Conservation (phyloP, 441 rosid genomes). For the Geranium incanum region DNA sequence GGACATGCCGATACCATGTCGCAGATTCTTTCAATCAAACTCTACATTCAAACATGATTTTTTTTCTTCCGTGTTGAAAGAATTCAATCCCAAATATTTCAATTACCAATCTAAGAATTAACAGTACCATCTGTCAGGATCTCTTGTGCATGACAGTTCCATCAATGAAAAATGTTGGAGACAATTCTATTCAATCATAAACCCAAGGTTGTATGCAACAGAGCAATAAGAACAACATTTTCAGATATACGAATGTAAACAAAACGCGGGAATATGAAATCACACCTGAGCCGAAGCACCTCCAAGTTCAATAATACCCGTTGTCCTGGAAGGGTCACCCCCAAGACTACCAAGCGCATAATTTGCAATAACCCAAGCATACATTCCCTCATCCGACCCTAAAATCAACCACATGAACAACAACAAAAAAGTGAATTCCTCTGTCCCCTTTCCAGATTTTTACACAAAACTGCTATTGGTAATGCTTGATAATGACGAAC, state of each 20-base stretch:
- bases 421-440: neutral
- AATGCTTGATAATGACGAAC: neutral
- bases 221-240: neutral
- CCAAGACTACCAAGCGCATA: conserved; percentile 69
- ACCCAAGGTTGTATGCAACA: neutral
- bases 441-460: neutral
- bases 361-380: conserved; percentile 89
- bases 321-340: conserved; percentile 56
- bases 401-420: conserved; percentile 7
- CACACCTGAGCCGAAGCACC: conserved; percentile 91
- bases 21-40: neutral
- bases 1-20: neutral
- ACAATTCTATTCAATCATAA: too few species aligned
- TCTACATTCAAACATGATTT: neutral
- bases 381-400: conserved; percentile 90
- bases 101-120: neutral
- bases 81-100: neutral
- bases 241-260: neutral
- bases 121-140: neutral
- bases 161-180: too few species aligned
- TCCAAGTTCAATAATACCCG: conserved; percentile 86
- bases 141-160: neutral
- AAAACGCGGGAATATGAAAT: conserved; percentile 10
- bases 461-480: neutral
- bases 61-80: too few species aligned